Base-by-base conservation (phyloP, 2,329 filamentous ascomycete genomes). In the Ophiostoma sp. region DNA sequence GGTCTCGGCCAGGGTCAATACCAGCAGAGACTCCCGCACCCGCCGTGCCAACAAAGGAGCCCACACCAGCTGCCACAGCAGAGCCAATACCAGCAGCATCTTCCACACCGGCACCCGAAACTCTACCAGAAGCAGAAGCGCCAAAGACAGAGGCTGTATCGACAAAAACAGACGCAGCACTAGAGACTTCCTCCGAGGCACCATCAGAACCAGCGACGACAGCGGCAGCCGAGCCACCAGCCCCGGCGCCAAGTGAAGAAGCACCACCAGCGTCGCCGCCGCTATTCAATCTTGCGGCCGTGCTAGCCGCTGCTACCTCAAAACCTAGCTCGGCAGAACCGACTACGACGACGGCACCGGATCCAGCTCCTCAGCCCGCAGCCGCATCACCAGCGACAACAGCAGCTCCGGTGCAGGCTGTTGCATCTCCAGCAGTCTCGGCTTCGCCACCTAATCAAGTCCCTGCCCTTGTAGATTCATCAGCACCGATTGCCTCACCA, bases 1-100 rank as follows among this genome's bases (percentile, higher is more conserved):
- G 68, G 35, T 35, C 67, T n/a, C 65, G 39, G 36, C n/a, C 65
- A 44, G 36, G 13, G 64, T n/a, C 64, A 27, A 66, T 36, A 66
- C 64, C 64, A 44, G n/a, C 36, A 23, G 5, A n/a, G 8, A 20
- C 36, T 10, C 13, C 64, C 10, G 23, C 35, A 31, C 35, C 36
- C 15, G 20, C n/a, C n/a, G 64, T n/a, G 35, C 20, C 35, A 5
- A 23, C 64, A 65, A n/a, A 31, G 39, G 31, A 31, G 60, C 33
- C 60, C 8, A 65, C 31, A 20, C 31, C 31, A 36, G 33, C 13
- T 7, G 31, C 31, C 11, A 13, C 33, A 20, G 4, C 33, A 27
- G 36, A 36, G 35, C n/a, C 64, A 66, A 27, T 36, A 66, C 64
- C 36, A 6, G 36, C 35, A 41, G 10, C 35, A 8, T n/a, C 64